Evolutionary conservation across 2,329 filamentous ascomycete genomes (phyloP).

Genomic region (Neocatenulostroma microsporum): DNA sequence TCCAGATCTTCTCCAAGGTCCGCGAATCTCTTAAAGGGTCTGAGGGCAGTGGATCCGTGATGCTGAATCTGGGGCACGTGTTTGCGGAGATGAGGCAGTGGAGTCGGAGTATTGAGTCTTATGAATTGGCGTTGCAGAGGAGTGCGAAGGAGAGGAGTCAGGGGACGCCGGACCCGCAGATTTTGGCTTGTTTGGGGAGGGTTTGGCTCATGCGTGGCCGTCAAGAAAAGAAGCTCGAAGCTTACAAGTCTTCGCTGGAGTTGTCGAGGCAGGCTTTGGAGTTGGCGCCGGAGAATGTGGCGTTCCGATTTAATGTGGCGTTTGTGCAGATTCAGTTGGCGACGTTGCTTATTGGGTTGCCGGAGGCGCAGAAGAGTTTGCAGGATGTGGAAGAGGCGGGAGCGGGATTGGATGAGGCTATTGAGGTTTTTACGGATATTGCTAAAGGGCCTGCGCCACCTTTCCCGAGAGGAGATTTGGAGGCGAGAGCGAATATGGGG

Average conservation of each 20-base stretch:
- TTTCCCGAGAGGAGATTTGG: slow-evolving; percentile 82
- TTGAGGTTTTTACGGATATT: slow-evolving; percentile 57
- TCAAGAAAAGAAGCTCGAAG: slow-evolving; percentile 54
- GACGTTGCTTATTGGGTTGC: slow-evolving; percentile 64
- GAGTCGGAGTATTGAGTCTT: slow-evolving; percentile 84
- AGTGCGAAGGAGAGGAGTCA: slow-evolving; percentile 50
- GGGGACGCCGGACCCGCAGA: slow-evolving; percentile 57
- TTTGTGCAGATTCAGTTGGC: slow-evolving; percentile 96
- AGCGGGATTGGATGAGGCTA: slow-evolving; percentile 75
- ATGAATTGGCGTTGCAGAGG: slow-evolving; percentile 75
- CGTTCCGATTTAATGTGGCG: slow-evolving; percentile 95
- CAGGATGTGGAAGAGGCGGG: slow-evolving; percentile 74
- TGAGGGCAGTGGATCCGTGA: slow-evolving; percentile 65
- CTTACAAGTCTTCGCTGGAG: slow-evolving; percentile 57
- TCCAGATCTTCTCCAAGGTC: slow-evolving; percentile 83
- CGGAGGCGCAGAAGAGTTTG: slow-evolving; percentile 68
- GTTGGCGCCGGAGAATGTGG: slow-evolving; percentile 64
- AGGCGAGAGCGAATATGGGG: slow-evolving; percentile 95
- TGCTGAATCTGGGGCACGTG: slow-evolving; percentile 87
- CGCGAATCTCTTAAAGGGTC: slow-evolving; percentile 72
- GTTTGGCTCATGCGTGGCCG: slow-evolving; percentile 79
- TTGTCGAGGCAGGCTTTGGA: slow-evolving; percentile 63
- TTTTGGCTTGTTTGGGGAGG: slow-evolving; percentile 77
- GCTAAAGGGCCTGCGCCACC: slow-evolving; percentile 61
- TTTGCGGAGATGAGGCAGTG: slow-evolving; percentile 87